Percentiles rank a stretch among this genome's conserved stretches.
These are phyloP conservation scores for Westerdykella sp. DNA, from an alignment of 2,329 filamentous ascomycete genomes.

Conservation along the genomic window DNA sequence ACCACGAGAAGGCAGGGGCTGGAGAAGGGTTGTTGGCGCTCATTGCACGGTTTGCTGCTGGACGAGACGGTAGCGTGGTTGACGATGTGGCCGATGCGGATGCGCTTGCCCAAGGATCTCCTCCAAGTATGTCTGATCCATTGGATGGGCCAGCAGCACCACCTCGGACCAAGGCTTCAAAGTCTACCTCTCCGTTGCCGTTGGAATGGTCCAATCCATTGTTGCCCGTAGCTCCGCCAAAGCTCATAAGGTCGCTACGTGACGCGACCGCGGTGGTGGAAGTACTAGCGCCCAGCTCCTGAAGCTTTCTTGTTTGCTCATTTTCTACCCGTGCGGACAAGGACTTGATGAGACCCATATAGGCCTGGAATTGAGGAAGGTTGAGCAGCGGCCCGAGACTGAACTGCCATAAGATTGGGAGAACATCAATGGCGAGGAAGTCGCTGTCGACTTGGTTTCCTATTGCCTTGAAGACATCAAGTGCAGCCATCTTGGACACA, in stretches of 20 bases:
- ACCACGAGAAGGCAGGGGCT: conserved; percentile 44
- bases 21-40: conserved; percentile 23
- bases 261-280: conserved; percentile 46
- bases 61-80: conserved; percentile 26
- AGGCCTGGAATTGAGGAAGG: conserved; percentile 75
- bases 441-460: conserved; percentile 78
- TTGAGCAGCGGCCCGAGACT: conserved; percentile 83
- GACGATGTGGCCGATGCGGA: conserved; percentile 28
- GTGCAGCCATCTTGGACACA: conserved; percentile 59
- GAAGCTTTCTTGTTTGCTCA: conserved; percentile 82
- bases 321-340: conserved; percentile 76
- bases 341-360: conserved; percentile 81
- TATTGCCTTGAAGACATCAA: conserved; percentile 78
- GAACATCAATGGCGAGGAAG: conserved; percentile 83
- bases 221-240: conserved; percentile 49
- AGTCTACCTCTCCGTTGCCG: conserved; percentile 64
- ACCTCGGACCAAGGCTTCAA: conserved; percentile 84
- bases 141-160: conserved; percentile 41
- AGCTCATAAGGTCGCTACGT: conserved; percentile 64
- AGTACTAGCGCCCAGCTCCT: conserved; percentile 65
- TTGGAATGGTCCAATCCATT: conserved; percentile 53
- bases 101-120: conserved; percentile 39
- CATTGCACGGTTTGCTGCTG: conserved; percentile 20
- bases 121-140: conserved; percentile 36
- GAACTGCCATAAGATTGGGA: conserved; percentile 89